A percentile compares a stretch with the other conserved stretches of the same genome.
Conservation (phyloP, 225 moss, liverwort and hornwort species). For the Thuidium tamariscinum region DNA sequence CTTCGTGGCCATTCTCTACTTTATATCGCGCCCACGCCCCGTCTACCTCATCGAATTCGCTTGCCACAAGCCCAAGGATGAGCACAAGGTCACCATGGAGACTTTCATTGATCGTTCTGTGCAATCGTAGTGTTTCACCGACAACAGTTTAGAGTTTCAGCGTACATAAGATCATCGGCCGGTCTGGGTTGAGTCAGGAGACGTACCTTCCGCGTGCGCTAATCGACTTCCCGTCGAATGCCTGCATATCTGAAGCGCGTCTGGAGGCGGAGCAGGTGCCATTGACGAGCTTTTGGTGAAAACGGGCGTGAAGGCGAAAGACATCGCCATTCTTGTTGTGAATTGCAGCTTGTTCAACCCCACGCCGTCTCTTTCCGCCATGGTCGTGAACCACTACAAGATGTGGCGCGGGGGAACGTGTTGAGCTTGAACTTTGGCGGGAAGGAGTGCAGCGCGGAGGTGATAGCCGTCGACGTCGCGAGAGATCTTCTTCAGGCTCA, state of each 20-base stretch:
- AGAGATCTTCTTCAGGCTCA: constrained; percentile 30
- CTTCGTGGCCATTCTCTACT: constrained; percentile 22
- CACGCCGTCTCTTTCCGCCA: constrained; percentile 30
- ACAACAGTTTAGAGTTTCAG: constrained; percentile 16
- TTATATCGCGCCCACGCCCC: constrained; percentile 15
- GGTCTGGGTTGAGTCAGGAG: constrained; percentile 24
- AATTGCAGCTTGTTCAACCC: constrained; percentile 40
- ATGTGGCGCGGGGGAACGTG: constrained; percentile 33
- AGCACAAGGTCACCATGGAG: constrained; percentile 2
- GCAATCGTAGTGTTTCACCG: neutral
- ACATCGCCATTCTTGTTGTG: constrained; percentile 20
- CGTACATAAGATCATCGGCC: constrained; percentile 9
- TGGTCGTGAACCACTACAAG: constrained; percentile 44
- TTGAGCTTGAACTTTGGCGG: constrained; percentile 29
- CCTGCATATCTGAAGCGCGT: constrained; percentile 16
- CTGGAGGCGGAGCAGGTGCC: constrained; percentile 23
- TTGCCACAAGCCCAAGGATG: constrained; percentile 19
- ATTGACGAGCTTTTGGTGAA: constrained; percentile 25
- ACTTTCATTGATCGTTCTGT: constrained; percentile 3
- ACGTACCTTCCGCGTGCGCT: constrained; percentile 20
- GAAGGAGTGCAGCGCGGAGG: constrained; percentile 32
- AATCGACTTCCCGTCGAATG: neutral
- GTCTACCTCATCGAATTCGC: constrained; percentile 44
- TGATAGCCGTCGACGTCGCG: constrained; percentile 22
- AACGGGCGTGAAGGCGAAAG: constrained; percentile 29